Evolutionary conservation across 148 eudicot genomes (phyloP), one percentile per base, ranked within the genome.

Genomic region (Dianthus caryophyllus): DNA sequence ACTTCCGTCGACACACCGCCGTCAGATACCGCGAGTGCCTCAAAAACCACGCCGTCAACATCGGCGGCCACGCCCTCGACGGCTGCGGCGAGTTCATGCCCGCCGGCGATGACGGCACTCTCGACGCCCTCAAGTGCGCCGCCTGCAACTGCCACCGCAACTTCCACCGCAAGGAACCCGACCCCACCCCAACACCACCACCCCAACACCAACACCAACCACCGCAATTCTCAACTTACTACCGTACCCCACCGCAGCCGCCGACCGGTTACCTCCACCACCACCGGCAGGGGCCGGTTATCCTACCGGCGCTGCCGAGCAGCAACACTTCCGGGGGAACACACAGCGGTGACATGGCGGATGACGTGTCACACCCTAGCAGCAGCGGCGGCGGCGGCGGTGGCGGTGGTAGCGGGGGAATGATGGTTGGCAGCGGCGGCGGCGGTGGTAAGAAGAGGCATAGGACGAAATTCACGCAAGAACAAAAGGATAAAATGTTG

Each of bases 131-230:
- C 0, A 81, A 74, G 17, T 87, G 93, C 74, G 86, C 93, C 13
- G 93, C 93, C 5, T 87, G 93, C 50, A 78, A 65, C 49, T 87
- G 93, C 71, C 93, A 87, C 84, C 87, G 89, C n/a, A 87, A 83
- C 74, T 87, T 87, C 80, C 93, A 87, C 83, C 74, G 89, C 4
- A 87, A 82, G 21, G 82, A 84, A 22, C 24, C 36, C 36, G 71
- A 65, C 41, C 65, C 66, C 0, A 33, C 64, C 7, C 5, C 8
- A 4, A 0, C 9, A 6, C 7, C 27, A 11, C 61, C 50, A 0
- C 33, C 44, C 0, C 27, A 18, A 7, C 51, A n/a, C n/a, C n/a
- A n/a, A n/a, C 47, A 9, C 59, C 41, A 4, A n/a, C 49, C 69
- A 12, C 73, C 75, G 5, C 79, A 69, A 13, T 74, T 73, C 61